These are phyloP conservation scores for Yamadazyma nakazawae DNA, from an alignment of 805 yeast species.

Conservation along the genomic window DNA sequence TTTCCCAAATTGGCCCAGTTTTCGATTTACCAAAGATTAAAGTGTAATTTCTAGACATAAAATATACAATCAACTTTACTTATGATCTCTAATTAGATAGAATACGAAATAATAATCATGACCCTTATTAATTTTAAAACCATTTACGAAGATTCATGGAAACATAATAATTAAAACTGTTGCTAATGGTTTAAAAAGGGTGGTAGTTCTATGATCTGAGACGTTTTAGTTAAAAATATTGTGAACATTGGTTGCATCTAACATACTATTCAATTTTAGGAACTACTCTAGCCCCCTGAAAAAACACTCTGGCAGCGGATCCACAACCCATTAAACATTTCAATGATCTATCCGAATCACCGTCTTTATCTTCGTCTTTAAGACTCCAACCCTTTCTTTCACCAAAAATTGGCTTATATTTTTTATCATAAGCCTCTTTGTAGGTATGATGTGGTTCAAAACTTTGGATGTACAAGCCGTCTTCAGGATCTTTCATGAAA, in stretches of 20 bases:
- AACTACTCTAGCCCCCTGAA: constrained; percentile 60
- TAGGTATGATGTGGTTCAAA: constrained; percentile 58
- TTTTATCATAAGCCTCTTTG: constrained; percentile 43
- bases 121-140: no score
- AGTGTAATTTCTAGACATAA: constrained; percentile 27
- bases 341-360: constrained; percentile 33
- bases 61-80: neutral
- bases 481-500: constrained; percentile 53
- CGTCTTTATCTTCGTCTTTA: constrained; percentile 49
- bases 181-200: neutral
- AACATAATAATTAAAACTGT: no score
- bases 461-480: constrained; percentile 57
- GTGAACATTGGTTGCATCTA: no score
- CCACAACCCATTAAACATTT: constrained; percentile 61
- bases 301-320: constrained; percentile 66
- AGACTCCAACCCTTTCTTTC: constrained; percentile 50
- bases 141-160: no score
- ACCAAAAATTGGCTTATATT: constrained; percentile 53
- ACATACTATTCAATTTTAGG: constrained; percentile 21
- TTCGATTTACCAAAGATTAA: constrained; percentile 58
- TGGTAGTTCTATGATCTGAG: no score
- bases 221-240: neutral
- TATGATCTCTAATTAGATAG: no score
- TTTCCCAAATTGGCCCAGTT: constrained; percentile 59
- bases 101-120: no score